Evolutionary conservation across 805 yeast genomes (phyloP), one percentile per base, ranked within the genome.

Genomic region (Kodamaea lidongshanica): DNA sequence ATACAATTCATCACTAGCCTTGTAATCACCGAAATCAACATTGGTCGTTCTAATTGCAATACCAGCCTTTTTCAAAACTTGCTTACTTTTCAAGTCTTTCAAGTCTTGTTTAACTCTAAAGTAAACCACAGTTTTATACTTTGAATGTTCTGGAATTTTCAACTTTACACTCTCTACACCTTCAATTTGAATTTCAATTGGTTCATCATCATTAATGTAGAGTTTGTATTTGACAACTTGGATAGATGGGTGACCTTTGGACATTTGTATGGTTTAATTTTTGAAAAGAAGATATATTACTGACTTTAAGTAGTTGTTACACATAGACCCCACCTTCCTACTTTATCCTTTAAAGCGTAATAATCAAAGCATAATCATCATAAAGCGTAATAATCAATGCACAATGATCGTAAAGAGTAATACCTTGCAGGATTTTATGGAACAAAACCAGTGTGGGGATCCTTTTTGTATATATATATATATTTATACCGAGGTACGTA

Each of bases 71-170:
- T 48, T 55, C 28, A 60, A 52, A 7, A 51, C 55, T 39, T 58
- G 65, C 35, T 50, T 59, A 41, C 59, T 59, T 23, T 41, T 44
- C 28, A 63, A 47, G 28, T 59, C 38, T 26, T 48, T 48, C 36
- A 62, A 42, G 14, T 48, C 38, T 24, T 42, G 48, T 29, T 48
- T 44, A 14, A 54, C 65, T 25, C 39, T 42, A 42, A 63, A 63
- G 28, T 54, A 51, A 17, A 62, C 42, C 12, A 60, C 52, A 32
- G 50, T 50, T 25, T 27, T 30, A 38, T 58, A 62, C 33, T 52
- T 56, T 16, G 62, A 46, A 25, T 46, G 52, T 41, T 61, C 69
- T 6, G 69, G 67, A 31, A 63, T 52, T 30, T 41, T 40, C 40
- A 60, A 34, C 13, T 47, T 41, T 28, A 59, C 46, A 4, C 29